These are phyloP conservation scores for Begonia fuchsioides DNA, from an alignment of 306 rosid species.

Conservation along the genomic window DNA sequence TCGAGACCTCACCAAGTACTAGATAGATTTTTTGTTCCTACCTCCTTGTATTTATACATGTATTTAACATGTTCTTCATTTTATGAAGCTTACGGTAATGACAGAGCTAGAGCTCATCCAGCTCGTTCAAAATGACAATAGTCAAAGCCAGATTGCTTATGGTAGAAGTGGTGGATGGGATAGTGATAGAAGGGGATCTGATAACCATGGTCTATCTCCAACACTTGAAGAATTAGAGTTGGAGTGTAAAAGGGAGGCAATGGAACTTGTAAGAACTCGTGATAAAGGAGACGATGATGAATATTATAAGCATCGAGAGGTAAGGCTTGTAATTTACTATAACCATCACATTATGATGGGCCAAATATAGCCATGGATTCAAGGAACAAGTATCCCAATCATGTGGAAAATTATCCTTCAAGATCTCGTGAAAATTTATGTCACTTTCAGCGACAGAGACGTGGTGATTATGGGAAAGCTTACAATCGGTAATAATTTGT, in stretches of 20 bases:
- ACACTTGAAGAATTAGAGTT: conserved; percentile 76
- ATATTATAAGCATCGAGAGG: conserved; percentile 89
- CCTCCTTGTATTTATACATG: too few relatives aligned
- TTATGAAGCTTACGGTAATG: conserved; percentile 90
- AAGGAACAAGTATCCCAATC: conserved; percentile 58
- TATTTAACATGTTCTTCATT: conserved; percentile 72
- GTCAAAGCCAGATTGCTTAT: conserved; percentile 42
- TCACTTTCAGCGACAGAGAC: conserved; percentile 64
- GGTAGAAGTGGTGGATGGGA: conserved; percentile 65
- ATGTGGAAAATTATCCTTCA: conserved; percentile 44
- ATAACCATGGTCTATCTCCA: conserved; percentile 34
- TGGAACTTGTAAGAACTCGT: conserved; percentile 56
- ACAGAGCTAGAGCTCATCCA: conserved; percentile 77
- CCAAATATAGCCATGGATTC: conserved; percentile 49
- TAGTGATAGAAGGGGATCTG: conserved; percentile 65
- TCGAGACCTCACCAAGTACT: too few relatives aligned
- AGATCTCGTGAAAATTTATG: conserved; percentile 67
- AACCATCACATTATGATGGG: conserved; percentile 47
- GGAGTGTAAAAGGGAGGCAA: conserved; percentile 67
- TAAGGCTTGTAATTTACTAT: conserved; percentile 18
- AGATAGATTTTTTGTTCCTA: too few relatives aligned
- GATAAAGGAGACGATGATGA: conserved; percentile 97
- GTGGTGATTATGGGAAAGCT: conserved; percentile 54
- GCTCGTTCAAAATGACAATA: conserved; percentile 74
- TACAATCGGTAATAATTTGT: conserved; percentile 61